Conservation (phyloP, 2,329 filamentous ascomycete species). For the Pseudocercospora musae region DNA sequence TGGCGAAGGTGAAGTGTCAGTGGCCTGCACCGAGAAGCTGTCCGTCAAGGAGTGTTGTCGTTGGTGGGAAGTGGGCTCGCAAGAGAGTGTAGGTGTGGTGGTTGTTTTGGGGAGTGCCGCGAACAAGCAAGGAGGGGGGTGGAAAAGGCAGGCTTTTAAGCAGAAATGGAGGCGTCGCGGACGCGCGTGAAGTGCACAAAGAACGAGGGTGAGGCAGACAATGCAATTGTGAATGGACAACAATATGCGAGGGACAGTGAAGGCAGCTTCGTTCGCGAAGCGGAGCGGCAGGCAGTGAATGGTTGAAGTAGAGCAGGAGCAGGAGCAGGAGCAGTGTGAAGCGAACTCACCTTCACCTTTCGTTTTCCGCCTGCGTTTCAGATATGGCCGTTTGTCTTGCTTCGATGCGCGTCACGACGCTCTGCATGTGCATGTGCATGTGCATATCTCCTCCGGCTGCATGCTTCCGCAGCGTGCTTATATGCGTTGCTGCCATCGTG, state of each 20-base stretch:
- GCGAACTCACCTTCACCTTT: conserved; percentile 6
- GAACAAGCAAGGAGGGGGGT: not conserved
- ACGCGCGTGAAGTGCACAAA: conserved; percentile 9
- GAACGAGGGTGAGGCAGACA: conserved; percentile 14
- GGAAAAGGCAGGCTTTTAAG: not conserved
- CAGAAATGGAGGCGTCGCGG: conserved; percentile 6
- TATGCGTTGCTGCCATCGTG: conserved; percentile 2
- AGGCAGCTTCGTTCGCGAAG: conserved; percentile 2
- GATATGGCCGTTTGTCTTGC: conserved; percentile 11
- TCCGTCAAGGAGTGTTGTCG: conserved; percentile 1
- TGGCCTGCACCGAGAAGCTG: conserved; percentile 23
- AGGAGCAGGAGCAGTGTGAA: not conserved
- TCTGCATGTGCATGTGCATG: not conserved
- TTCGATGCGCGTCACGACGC: conserved; percentile 10
- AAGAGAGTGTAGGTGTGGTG: not conserved
- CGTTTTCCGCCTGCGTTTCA: too few species aligned
- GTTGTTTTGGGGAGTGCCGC: not conserved
- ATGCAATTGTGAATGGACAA: conserved; percentile 18
- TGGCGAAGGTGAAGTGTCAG: conserved; percentile 15
- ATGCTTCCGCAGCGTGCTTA: conserved; percentile 8
- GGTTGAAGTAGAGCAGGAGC: not conserved
- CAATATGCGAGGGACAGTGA: conserved; percentile 1
- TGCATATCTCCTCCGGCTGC: not conserved
- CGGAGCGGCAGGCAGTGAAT: conserved; percentile 5
- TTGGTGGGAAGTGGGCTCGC: not conserved